Base-by-base conservation (phyloP, 164 flowering plant species). In the Amborella trichopoda region DNA sequence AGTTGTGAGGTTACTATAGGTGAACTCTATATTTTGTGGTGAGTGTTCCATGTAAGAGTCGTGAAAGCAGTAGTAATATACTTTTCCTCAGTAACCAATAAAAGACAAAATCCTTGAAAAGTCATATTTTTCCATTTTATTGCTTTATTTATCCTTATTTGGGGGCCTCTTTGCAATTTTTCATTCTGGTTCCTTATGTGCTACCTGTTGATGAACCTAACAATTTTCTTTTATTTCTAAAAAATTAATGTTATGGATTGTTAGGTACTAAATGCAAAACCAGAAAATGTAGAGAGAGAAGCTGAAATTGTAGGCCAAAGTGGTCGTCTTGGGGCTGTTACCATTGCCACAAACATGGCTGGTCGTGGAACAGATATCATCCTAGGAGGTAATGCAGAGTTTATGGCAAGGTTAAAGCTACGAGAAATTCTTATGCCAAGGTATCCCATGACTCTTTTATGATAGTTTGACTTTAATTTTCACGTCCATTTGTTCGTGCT, bases 331-430 rank as follows among this genome's bases (percentile, higher is more conserved):
- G 87, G 84, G 25, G 95, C 96, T 40, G 96, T 93, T 51, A 93
- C 99, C 46, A 88, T 93, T 55, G 95, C 99, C 37, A 93, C 99
- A 23, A 93, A 93, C 63, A 93, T 88, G 99, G 99, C 99, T 32
- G 99, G 99, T 38, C 96, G 99, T 64, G 99, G 99, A 36, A 88
- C 99, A 37, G 99, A 93, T 64, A 93, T 93, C 41, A 93, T 93
- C 48, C 94, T 93, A 34, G 99, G 99, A 49, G 99, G 99, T 12
- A 93, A 93, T 81, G 86, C 96, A 38, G 96, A 93, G 65, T 91
- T 83, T 68, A 87, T 91, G 88, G 95, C 95, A 44, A 76, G 95
- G 46, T 56, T 91, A 65, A 91, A 91, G 74, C 64, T 91, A 18
- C 85, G 99, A 25, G 99, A 91, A 74, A 76, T 91, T 53, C 86